Conservation (phyloP, 257 asterid genomes). For the Verbena officinalis region DNA sequence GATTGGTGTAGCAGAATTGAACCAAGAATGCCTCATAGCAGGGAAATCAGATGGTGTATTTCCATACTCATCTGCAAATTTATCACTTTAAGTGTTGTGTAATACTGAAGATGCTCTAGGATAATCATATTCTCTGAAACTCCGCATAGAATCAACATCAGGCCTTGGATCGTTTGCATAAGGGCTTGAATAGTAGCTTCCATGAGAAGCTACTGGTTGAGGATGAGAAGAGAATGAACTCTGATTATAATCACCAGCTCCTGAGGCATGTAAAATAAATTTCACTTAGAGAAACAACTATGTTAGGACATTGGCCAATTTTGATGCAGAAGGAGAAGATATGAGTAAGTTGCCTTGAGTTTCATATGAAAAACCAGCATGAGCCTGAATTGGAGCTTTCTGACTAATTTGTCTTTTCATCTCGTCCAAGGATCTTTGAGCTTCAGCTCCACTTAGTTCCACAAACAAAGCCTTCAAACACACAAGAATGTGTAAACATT, state of each 20-base stretch:
- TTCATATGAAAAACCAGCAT: conserved; percentile 15
- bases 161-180: background rate
- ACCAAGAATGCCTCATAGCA: background rate
- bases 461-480: conserved; percentile 38
- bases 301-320: background rate
- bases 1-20: conserved; percentile 18
- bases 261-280: background rate
- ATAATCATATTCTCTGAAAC: background rate
- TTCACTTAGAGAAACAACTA: background rate
- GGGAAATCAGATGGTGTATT: background rate
- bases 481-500: background rate
- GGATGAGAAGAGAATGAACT: conserved; percentile 28
- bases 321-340: too few relatives aligned
- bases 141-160: background rate
- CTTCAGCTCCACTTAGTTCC: conserved; percentile 52
- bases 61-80: conserved; percentile 5
- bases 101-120: background rate
- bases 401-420: conserved; percentile 45
- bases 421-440: conserved; percentile 50
- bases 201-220: conserved; percentile 17
- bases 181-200: conserved; percentile 14
- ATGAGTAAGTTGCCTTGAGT: conserved; percentile 33
- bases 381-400: conserved; percentile 30
- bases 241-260: background rate
- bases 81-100: conserved; percentile 1